Conservation (phyloP, 2,329 filamentous ascomycete genomes). For the Gaeumannomyces sp. region DNA sequence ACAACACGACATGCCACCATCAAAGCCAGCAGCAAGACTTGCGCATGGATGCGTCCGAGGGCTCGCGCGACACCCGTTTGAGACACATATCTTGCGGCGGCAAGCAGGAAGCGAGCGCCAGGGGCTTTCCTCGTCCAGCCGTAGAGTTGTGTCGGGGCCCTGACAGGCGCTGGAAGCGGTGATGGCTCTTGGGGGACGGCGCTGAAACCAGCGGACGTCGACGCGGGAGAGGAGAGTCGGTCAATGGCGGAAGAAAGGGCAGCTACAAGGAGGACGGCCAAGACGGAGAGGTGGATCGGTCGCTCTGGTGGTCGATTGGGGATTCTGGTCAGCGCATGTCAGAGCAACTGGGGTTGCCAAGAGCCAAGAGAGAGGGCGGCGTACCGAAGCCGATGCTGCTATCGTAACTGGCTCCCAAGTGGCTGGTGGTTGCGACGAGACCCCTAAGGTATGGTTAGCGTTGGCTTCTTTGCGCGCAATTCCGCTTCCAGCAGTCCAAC, state of each 20-base stretch:
- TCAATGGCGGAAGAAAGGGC: background rate
- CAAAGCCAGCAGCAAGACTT: background rate
- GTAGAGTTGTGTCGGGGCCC: background rate
- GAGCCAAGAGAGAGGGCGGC: no score
- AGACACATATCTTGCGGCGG: background rate
- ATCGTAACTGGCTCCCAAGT: slow-evolving; percentile 2
- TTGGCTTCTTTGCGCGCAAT: background rate
- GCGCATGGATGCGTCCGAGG: background rate
- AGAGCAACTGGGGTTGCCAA: background rate
- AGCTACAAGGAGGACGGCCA: background rate
- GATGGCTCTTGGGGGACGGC: background rate
- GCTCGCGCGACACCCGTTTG: background rate
- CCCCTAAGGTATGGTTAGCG: background rate
- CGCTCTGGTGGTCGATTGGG: background rate
- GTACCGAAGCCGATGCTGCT: background rate
- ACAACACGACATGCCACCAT: background rate
- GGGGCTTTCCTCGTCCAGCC: background rate
- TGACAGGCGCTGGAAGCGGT: background rate
- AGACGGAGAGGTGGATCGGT: background rate
- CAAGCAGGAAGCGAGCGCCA: background rate
- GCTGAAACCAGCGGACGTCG: background rate
- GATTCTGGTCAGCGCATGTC: background rate
- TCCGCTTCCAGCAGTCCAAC: background rate
- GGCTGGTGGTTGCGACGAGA: slow-evolving; percentile 7
- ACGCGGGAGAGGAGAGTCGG: background rate